These are phyloP conservation scores for Aspergillus saccharolyticus DNA, from an alignment of 495 filamentous ascomycete genomes.

Conservation along the genomic window DNA sequence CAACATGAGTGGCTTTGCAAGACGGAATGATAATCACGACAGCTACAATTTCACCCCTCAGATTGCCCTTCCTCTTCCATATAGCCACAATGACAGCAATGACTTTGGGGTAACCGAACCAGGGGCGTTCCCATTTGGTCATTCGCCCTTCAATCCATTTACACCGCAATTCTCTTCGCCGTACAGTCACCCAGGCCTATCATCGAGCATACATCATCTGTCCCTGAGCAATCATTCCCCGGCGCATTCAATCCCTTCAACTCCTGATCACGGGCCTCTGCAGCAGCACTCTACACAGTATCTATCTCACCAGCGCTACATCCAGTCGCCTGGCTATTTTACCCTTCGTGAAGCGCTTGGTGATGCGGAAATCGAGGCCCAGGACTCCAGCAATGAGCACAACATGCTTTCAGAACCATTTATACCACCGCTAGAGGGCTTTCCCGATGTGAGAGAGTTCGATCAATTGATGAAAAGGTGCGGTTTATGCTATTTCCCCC, in stretches of 20 bases:
- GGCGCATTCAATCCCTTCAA: slow-evolving; percentile 31
- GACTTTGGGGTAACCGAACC: slow-evolving; percentile 31
- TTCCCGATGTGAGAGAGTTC: slow-evolving; percentile 50
- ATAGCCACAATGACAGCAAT: slow-evolving; percentile 30
- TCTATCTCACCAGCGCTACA: slow-evolving; percentile 33
- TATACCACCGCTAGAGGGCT: slow-evolving; percentile 43
- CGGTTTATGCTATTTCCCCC: neutral
- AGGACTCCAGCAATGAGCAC: slow-evolving; percentile 40
- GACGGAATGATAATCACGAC: slow-evolving; percentile 33
- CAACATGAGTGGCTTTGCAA: slow-evolving; percentile 37
- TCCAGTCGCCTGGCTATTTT: slow-evolving; percentile 33
- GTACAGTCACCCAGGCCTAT: slow-evolving; percentile 32
- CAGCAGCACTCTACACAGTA: slow-evolving; percentile 32
- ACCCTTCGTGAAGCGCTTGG: slow-evolving; percentile 31
- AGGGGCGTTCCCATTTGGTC: slow-evolving; percentile 31
- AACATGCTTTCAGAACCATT: slow-evolving; percentile 43
- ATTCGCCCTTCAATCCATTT: slow-evolving; percentile 35
- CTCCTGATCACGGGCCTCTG: slow-evolving; percentile 27
- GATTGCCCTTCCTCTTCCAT: slow-evolving; percentile 29
- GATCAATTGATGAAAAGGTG: slow-evolving; percentile 52
- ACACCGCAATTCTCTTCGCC: slow-evolving; percentile 31
- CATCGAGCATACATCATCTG: slow-evolving; percentile 28
- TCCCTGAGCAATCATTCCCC: slow-evolving; percentile 25
- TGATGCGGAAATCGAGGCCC: slow-evolving; percentile 41
- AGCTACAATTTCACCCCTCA: slow-evolving; percentile 37